Conservation (phyloP, 2,329 filamentous ascomycete genomes). For the Lizonia empirigonia region DNA sequence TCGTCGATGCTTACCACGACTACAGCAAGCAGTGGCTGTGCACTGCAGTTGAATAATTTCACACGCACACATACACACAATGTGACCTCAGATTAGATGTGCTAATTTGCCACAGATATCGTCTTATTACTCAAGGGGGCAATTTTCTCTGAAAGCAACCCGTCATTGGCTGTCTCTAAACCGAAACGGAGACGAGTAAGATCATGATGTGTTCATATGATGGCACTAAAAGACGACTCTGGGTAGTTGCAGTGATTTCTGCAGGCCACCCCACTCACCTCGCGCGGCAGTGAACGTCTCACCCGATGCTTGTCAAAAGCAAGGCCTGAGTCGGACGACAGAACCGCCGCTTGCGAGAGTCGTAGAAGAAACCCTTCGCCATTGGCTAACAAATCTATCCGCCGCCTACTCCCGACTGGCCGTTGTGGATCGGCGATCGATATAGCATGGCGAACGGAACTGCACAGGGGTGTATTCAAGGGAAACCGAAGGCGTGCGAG, state of each 20-base stretch:
- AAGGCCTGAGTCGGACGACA: background rate
- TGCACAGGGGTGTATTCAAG: slow-evolving; percentile 5
- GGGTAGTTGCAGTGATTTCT: background rate
- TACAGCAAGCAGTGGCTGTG: background rate
- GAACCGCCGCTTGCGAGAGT: background rate
- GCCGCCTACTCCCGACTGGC: slow-evolving; percentile 1
- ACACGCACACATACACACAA: too few species aligned
- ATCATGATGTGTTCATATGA: background rate
- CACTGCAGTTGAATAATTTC: background rate
- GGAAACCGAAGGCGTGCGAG: slow-evolving; percentile 1
- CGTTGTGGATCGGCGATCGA: slow-evolving; percentile 12
- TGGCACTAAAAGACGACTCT: background rate
- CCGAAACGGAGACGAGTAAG: background rate
- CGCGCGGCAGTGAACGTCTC: background rate
- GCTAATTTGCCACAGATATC: background rate
- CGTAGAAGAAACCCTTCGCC: too few species aligned
- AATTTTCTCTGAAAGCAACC: background rate
- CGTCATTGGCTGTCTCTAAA: background rate
- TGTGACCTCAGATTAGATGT: background rate
- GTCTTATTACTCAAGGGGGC: background rate
- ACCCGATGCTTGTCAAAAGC: background rate
- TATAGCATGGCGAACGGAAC: slow-evolving; percentile 9
- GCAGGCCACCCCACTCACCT: background rate
- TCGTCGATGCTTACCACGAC: background rate
- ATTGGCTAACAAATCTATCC: background rate